These are phyloP conservation scores for Hevea brasiliensis DNA, from an alignment of 345 rosid species.

Conservation along the genomic window DNA sequence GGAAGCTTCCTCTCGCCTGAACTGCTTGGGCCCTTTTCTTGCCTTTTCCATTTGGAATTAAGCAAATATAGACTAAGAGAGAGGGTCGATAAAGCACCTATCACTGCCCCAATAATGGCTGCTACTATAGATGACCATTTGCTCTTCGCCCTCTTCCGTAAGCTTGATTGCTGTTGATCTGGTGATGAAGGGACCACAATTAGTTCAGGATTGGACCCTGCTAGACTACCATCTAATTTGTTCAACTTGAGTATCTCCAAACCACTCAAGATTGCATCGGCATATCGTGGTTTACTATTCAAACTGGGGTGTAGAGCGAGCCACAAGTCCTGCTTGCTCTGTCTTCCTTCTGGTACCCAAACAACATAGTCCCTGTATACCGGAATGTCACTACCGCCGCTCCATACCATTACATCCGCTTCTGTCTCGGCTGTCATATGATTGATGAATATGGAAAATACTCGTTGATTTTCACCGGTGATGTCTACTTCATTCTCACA, in stretches of 20 bases:
- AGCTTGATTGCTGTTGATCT: neutral
- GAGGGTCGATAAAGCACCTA: neutral
- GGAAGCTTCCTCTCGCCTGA: constrained; percentile 10
- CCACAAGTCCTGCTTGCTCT: constrained; percentile 2
- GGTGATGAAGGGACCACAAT: neutral
- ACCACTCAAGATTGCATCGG: constrained; percentile 2
- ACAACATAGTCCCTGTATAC: constrained; percentile 3
- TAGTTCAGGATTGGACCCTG: neutral
- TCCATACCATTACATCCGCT: neutral
- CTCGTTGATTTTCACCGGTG: neutral
- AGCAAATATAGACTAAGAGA: constrained; percentile 7
- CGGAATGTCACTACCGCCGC: constrained; percentile 1
- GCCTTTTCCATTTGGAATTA: neutral
- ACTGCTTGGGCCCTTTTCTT: constrained; percentile 8
- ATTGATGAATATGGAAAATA: constrained; percentile 1
- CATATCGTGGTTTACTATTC: too few relatives aligned
- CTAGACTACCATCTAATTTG: constrained; percentile 1
- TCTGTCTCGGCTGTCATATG: neutral
- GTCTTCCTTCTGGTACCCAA: neutral
- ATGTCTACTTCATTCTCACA: neutral
- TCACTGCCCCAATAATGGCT: neutral
- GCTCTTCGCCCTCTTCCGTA: neutral
- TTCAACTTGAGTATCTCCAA: constrained; percentile 8
- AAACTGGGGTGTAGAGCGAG: neutral
- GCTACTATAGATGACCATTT: neutral